Conservation (phyloP, 768 basidiomycete genomes). For the Termitomyces sp. region DNA sequence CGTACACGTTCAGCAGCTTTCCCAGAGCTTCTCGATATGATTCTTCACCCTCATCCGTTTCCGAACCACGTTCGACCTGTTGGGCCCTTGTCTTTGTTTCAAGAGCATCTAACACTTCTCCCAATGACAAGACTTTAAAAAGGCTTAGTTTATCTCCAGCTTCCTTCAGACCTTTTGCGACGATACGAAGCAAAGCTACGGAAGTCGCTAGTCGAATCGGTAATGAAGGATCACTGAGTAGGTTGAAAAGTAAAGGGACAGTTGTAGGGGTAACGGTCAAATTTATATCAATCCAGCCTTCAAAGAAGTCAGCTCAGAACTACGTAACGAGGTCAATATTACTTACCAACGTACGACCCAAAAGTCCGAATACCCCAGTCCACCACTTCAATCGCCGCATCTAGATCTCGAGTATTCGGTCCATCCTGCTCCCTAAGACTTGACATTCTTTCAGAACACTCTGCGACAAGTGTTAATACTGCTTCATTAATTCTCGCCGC, state of each 20-base stretch:
- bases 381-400: conserved; percentile 67
- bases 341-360: conserved; percentile 90
- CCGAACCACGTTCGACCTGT: conserved; percentile 57
- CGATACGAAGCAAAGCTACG: conserved; percentile 72
- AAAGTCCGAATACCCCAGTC: conserved; percentile 93
- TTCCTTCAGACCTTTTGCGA: conserved; percentile 93
- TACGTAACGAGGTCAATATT: neutral
- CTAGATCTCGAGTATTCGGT: conserved; percentile 45
- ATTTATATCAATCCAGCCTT: conserved; percentile 98
- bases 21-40: conserved; percentile 87
- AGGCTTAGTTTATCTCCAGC: conserved; percentile 85
- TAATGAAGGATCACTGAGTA: conserved; percentile 73
- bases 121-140: conserved; percentile 82
- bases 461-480: conserved; percentile 76
- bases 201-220: conserved; percentile 82
- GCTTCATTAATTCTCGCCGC: conserved; percentile 83
- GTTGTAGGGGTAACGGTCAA: conserved; percentile 90
- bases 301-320: neutral
- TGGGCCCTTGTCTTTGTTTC: conserved; percentile 70
- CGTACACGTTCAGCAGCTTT: conserved; percentile 74
- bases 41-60: conserved; percentile 83
- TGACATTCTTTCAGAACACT: conserved; percentile 56
- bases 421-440: conserved; percentile 41
- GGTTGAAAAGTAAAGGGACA: conserved; percentile 75
- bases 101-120: conserved; percentile 73